Percentiles rank a stretch among this genome's conserved stretches.
Conservation (phyloP, 2,329 filamentous ascomycete genomes). For the Zymoseptoria pseudotritici region DNA sequence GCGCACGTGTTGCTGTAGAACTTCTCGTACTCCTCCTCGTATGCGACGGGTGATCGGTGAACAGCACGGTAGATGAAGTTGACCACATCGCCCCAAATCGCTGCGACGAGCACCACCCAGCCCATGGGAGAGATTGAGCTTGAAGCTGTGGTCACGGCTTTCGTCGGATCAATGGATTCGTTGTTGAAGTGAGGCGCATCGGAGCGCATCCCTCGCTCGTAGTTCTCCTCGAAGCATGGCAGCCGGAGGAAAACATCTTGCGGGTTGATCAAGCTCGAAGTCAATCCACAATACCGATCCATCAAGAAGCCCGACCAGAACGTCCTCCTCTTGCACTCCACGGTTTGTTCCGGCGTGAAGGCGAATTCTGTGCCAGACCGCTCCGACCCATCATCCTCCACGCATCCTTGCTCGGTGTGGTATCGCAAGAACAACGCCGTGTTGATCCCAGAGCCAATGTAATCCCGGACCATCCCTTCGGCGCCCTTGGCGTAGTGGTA, state of each 20-base stretch:
- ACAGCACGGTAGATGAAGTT: conserved; percentile 50
- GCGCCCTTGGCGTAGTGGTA: conserved; percentile 58
- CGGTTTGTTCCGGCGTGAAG: conserved; percentile 36
- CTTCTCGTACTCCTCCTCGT: conserved; percentile 41
- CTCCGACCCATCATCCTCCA: conserved; percentile 10
- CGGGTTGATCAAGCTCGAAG: conserved; percentile 49
- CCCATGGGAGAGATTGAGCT: conserved; percentile 47
- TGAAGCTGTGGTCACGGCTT: conserved; percentile 30
- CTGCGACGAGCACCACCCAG: conserved; percentile 54
- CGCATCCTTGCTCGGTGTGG: conserved; percentile 51
- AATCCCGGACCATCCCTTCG: conserved; percentile 55
- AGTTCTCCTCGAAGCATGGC: conserved; percentile 54
- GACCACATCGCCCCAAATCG: conserved; percentile 60
- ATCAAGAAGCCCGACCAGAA: conserved; percentile 66
- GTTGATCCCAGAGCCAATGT: conserved; percentile 55
- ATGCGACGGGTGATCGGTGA: conserved; percentile 37
- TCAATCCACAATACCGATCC: conserved; percentile 54
- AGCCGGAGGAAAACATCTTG: conserved; percentile 62
- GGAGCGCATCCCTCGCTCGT: conserved; percentile 53
- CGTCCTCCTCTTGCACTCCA: conserved; percentile 61
- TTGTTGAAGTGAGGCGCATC: conserved; percentile 56
- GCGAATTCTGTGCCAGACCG: conserved; percentile 18
- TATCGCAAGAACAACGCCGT: conserved; percentile 48
- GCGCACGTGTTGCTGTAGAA: conserved; percentile 48
- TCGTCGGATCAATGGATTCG: conserved; percentile 36